Evolutionary conservation across 371 early-diverging fungal genomes (phyloP), one percentile per base, ranked within the genome.

Genomic region (Circinella umbellata): DNA sequence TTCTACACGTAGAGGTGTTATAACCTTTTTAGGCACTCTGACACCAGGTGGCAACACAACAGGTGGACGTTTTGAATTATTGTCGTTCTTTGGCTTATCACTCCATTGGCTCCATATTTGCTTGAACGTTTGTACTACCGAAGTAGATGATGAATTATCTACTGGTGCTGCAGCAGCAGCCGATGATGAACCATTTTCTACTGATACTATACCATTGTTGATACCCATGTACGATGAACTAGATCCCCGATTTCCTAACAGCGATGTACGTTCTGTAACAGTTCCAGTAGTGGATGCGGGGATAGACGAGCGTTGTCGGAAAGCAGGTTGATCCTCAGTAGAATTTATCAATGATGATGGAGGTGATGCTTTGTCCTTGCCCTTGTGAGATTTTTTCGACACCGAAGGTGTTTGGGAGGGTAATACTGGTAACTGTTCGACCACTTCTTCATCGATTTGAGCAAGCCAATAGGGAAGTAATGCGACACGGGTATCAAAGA

Each of bases 401-500:
- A 64, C 65, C 3, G 65, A 64, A 13, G 65, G 65, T 48, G 53
- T 64, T 38, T 64, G 65, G 10, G 65, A 53, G 8, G 65, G 65
- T 15, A 64, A 36, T 10, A 64, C 65, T 14, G 65, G 65, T 13
- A 51, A 34, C 34, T 64, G 53, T 34, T 64, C 54, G 0, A 51
- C 54, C 17, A 96, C 94, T 69, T 98, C 97, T 34, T 91, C 90
- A 70, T 91, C 91, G 90, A 99, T 97, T 78, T 98, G 98, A 35
- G 96, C 94, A 39, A 92, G 83, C 99, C 99, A 99, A 83, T 98
- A 99, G 11, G 99, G 99, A 66, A 99, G 88, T 55, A 97, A 86
- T 17, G 91, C 87, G 9, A 99, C 96, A 47, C 92, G 88, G 36
- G 85, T 84, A 71, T 96, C 96, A 69, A 98, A 91, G 69, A 99